Conservation (phyloP, 2,329 filamentous ascomycete species). For the Nemania abortiva region DNA sequence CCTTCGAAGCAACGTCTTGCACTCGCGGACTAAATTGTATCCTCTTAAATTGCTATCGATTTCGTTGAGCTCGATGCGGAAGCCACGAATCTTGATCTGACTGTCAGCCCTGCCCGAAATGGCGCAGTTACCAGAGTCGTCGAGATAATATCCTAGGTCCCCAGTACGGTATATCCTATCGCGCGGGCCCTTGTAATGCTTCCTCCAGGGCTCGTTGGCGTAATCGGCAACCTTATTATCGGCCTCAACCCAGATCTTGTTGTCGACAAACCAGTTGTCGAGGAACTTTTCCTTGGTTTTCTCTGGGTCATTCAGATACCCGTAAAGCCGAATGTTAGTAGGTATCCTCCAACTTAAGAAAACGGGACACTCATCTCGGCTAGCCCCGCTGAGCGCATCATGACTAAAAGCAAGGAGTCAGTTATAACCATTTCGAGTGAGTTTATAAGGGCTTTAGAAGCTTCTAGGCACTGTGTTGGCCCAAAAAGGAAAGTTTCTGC, state of each 20-base stretch:
- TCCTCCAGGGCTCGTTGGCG: conserved; percentile 78
- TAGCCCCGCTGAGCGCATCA: no score
- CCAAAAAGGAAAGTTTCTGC: no score
- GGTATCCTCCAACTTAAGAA: no score
- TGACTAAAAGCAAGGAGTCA: no score
- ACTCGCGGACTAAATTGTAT: conserved; percentile 82
- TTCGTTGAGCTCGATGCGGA: conserved; percentile 93
- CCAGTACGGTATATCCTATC: conserved; percentile 91
- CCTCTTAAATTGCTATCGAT: conserved; percentile 87
- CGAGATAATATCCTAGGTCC: conserved; percentile 74
- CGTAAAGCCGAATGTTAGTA: no score
- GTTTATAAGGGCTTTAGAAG: no score
- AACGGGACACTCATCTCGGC: no score
- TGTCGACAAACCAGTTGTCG: conserved; percentile 86
- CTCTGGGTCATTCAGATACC: conserved; percentile 72
- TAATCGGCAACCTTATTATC: conserved; percentile 62
- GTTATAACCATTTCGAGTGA: no score
- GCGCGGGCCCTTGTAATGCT: conserved; percentile 82
- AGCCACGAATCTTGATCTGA: conserved; percentile 96
- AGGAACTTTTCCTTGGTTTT: conserved; percentile 83
- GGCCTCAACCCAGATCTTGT: conserved; percentile 73
- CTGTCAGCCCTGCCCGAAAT: conserved; percentile 81
- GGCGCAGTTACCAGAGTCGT: conserved; percentile 36
- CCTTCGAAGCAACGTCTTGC: conserved; percentile 85
- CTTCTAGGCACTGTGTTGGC: no score